A percentile compares a stretch with the other conserved stretches of the same genome.
phyloP scores from a whole-genome alignment of 2,329 filamentous ascomycete genomes.

The Diaporthe vaccinii region DNA sequence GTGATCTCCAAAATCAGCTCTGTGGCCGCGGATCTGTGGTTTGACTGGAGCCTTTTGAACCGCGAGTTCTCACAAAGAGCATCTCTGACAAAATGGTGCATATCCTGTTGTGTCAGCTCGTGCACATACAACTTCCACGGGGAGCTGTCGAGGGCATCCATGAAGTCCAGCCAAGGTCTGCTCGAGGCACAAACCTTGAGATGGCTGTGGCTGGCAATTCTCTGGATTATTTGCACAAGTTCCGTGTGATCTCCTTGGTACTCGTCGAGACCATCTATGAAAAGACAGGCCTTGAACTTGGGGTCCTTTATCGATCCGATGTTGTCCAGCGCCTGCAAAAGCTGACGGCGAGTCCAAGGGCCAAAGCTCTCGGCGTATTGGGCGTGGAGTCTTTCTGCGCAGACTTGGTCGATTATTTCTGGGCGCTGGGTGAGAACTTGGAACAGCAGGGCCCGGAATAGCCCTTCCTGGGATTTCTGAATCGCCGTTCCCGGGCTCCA shows the following conservation, averaged over 20 bases:
- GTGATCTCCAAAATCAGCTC: constrained; percentile 22
- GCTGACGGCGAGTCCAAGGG: constrained; percentile 12
- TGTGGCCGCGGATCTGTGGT: background rate
- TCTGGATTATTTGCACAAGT: constrained; percentile 37
- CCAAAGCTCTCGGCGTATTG: background rate
- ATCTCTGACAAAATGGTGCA: constrained; percentile 24
- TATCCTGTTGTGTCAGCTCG: constrained; percentile 37
- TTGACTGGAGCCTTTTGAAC: constrained; percentile 7
- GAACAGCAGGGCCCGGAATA: constrained; percentile 32
- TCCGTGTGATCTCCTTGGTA: constrained; percentile 40
- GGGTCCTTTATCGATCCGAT: background rate
- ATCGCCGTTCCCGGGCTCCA: constrained; percentile 36
- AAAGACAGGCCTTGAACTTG: constrained; percentile 43
- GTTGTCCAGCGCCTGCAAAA: background rate
- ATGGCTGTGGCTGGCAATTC: background rate
- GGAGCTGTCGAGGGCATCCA: constrained; percentile 13
- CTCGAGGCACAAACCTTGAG: constrained; percentile 41
- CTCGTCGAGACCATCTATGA: constrained; percentile 50
- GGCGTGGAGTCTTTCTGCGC: constrained; percentile 2
- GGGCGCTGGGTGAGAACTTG: constrained; percentile 31
- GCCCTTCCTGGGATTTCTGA: constrained; percentile 39
- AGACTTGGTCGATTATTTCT: constrained; percentile 14
- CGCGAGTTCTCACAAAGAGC: background rate
- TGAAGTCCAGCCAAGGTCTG: constrained; percentile 39
- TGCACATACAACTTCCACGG: constrained; percentile 39